These are phyloP conservation scores for Capronia americana DNA, from an alignment of 2,329 filamentous ascomycete species.

Conservation along the genomic window DNA sequence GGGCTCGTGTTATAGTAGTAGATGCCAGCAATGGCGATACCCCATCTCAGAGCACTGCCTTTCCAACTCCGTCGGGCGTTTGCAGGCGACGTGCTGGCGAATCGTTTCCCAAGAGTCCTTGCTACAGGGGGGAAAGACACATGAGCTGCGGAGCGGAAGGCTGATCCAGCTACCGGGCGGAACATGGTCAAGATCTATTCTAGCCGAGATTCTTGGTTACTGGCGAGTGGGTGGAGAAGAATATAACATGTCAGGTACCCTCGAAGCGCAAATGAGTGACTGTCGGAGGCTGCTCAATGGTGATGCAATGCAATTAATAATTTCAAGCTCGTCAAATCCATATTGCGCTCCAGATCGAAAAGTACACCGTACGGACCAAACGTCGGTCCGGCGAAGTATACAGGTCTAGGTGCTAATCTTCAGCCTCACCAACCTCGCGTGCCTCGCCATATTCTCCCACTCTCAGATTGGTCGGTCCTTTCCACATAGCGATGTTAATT, in stretches of 20 bases:
- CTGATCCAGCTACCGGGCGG: conserved; percentile 55
- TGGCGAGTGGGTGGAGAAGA: not conserved
- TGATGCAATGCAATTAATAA: conserved; percentile 26
- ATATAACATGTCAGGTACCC: conserved; percentile 18
- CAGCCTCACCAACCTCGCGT: not conserved
- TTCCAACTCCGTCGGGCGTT: conserved; percentile 81
- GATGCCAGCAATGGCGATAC: conserved; percentile 73
- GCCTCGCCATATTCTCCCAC: not conserved
- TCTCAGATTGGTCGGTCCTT: too few relatives aligned
- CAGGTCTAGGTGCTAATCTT: not conserved
- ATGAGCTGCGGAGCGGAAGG: conserved; percentile 46
- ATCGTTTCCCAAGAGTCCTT: conserved; percentile 47
- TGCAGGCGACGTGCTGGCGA: conserved; percentile 64
- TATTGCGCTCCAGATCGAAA: not conserved
- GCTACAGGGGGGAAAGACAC: conserved; percentile 27
- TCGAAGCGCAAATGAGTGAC: conserved; percentile 10
- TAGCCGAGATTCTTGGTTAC: not conserved
- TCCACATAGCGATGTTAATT: not conserved
- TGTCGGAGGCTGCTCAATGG: conserved; percentile 1
- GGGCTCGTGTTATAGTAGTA: conserved; percentile 96
- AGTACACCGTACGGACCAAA: not conserved
- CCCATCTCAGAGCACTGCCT: conserved; percentile 74
- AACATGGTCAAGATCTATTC: conserved; percentile 52
- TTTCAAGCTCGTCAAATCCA: conserved; percentile 16
- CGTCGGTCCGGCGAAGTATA: not conserved